Evolutionary conservation across 2,329 filamentous ascomycete species (phyloP).

Genomic region (Penicillium sp.): DNA sequence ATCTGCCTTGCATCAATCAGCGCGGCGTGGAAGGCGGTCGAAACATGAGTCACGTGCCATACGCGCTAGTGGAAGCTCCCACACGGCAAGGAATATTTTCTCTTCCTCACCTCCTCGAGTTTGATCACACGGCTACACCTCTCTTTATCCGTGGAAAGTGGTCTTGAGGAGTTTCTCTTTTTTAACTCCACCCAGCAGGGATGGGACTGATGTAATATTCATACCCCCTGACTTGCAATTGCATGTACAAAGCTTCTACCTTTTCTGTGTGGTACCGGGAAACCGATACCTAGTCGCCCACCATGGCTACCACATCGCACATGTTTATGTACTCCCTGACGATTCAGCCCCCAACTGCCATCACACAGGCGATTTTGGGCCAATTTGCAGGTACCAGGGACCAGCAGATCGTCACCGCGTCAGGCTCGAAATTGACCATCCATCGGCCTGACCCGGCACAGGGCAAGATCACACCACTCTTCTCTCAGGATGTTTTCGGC

Average conservation of each 20-base stretch:
- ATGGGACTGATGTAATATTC: conserved; percentile 32
- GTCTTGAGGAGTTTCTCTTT: conserved; percentile 20
- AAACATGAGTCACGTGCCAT: conserved; percentile 18
- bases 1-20: conserved; percentile 13
- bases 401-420: conserved; percentile 91
- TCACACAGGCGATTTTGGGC: conserved; percentile 83
- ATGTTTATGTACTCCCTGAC: conserved; percentile 99
- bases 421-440: conserved; percentile 79
- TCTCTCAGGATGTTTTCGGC: conserved; percentile 90
- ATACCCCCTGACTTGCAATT: conserved; percentile 23
- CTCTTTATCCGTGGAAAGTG: conserved; percentile 15
- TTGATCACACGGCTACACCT: background rate
- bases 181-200: conserved; percentile 21
- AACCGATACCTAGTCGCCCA: conserved; percentile 30
- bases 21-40: conserved; percentile 30
- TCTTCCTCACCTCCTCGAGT: conserved; percentile 9
- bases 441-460: conserved; percentile 76
- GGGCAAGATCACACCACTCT: conserved; percentile 74
- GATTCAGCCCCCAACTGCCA: conserved; percentile 79
- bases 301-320: conserved; percentile 93
- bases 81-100: conserved; percentile 26
- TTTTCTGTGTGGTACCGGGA: conserved; percentile 10
- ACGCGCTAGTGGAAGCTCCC: conserved; percentile 25
- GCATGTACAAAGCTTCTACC: conserved; percentile 15
- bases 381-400: conserved; percentile 95